Base-by-base conservation (phyloP, 176 grass and related monocot species). In the Hordeum marinum region DNA sequence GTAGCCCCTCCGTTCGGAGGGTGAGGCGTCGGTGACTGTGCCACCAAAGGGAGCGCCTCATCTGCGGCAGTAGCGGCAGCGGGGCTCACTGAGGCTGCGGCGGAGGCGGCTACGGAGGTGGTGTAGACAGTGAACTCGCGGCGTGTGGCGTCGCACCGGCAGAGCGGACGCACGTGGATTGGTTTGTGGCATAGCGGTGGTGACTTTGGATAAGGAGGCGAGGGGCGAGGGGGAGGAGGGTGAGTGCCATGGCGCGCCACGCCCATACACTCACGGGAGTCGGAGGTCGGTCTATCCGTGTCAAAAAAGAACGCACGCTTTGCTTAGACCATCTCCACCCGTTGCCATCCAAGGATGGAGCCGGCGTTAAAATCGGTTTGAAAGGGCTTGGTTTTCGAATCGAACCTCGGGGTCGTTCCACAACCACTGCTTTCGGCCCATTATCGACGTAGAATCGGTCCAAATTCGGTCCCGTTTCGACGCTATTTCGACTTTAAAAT, bases 221-320 rank as follows among this genome's bases (percentile, higher is more conserved):
- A 83, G 7, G 45, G 76, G 23, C 64, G 79, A 91, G 78, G 60
- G 76, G 78, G 48, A 94, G 88, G 82, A 86, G 81, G 26, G 82
- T 88, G 65, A 84, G 73, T 80, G 93, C 65, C 96, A 98, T 98
- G 73, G 85, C 75, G 83, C 75, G 85, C 85, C 78, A 50, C 67
- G 74, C 79, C 78, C 39, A 82, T 68, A 24, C 62, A 35, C 48
- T 18, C 48, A 52, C 43, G 21, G 59, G n/a, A 63, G 25, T 14
- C 42, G 13, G n/a, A 40, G 35, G 58, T 37, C 26, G 20, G 78
- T 29, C 78, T 80, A 54, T 72, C 84, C 82, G 69, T 37, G 74
- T 45, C 24, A 39, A 87, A 37, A 70, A 59, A 34, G 23, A 70
- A 76, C 10, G 65, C 61, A 34, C 2, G 29, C 9, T 40, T 7